phyloP scores from a whole-genome alignment of 2,329 filamentous ascomycete genomes.

The Colletotrichum orbiculare region DNA sequence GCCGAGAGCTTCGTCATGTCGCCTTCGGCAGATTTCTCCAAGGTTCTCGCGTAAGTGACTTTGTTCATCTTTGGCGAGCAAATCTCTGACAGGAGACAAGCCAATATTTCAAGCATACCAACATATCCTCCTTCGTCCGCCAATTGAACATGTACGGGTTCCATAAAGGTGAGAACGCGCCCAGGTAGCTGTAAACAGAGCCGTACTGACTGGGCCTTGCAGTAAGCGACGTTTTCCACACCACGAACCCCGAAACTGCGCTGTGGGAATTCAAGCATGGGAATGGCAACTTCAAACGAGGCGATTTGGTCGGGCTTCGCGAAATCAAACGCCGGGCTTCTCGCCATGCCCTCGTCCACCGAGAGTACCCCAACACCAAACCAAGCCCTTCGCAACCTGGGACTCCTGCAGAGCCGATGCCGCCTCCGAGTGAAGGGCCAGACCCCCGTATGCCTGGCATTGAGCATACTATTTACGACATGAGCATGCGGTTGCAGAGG shows the following conservation, averaged over 20 bases:
- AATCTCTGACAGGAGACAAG: constrained; percentile 55
- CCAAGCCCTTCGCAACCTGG: constrained; percentile 80
- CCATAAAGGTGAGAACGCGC: constrained; percentile 81
- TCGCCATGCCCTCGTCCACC: constrained; percentile 90
- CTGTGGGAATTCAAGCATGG: constrained; percentile 99
- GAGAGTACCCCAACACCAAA: constrained; percentile 87
- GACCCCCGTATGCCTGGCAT: constrained; percentile 80
- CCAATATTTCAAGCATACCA: constrained; percentile 99
- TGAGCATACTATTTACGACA: constrained; percentile 85
- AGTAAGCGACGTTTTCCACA: constrained; percentile 99
- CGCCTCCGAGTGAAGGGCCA: constrained; percentile 72
- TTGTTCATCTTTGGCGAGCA: background rate
- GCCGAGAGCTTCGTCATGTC: constrained; percentile 99
- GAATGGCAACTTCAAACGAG: constrained; percentile 95
- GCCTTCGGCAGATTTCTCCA: constrained; percentile 95
- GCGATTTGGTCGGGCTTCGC: constrained; percentile 87
- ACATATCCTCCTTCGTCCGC: constrained; percentile 97
- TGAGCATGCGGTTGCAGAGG: constrained; percentile 79
- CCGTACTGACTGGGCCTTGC: constrained; percentile 35
- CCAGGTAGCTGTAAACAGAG: background rate
- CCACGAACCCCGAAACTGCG: constrained; percentile 89
- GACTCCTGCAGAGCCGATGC: constrained; percentile 84
- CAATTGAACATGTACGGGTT: constrained; percentile 99
- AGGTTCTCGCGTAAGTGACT: constrained; percentile 88
- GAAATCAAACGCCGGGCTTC: constrained; percentile 97